Conservation (phyloP, 2,329 filamentous ascomycete genomes). For the Coniochaeta prunicola region DNA sequence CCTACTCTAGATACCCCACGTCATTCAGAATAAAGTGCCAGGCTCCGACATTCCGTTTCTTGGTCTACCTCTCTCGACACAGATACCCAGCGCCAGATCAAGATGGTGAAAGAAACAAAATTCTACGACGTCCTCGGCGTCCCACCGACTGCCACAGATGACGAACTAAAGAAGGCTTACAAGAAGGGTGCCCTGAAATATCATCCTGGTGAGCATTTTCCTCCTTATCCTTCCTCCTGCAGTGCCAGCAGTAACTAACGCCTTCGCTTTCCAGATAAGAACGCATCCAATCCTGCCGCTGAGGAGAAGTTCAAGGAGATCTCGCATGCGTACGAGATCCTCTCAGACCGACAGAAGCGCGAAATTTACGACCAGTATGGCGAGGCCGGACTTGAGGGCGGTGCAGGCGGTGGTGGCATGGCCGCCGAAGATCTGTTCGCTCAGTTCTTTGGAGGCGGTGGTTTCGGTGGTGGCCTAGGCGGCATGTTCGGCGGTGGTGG, state of each 20-base stretch:
- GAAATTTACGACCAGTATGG: conserved; percentile 94
- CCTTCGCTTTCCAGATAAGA: conserved; percentile 66
- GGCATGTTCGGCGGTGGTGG: conserved; percentile 71
- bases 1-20: not conserved
- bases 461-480: conserved; percentile 65
- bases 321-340: conserved; percentile 89
- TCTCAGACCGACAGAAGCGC: conserved; percentile 89
- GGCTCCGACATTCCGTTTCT: conserved; percentile 5
- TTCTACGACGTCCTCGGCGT: conserved; percentile 75
- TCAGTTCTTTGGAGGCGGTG: conserved; percentile 84
- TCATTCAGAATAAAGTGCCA: conserved; percentile 4
- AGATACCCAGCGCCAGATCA: conserved; percentile 8
- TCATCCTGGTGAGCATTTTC: conserved; percentile 62
- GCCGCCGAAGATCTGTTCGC: conserved; percentile 93
- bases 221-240: not conserved
- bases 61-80: not conserved
- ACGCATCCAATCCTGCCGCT: conserved; percentile 83
- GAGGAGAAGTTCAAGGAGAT: conserved; percentile 99
- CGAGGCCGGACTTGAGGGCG: conserved; percentile 90
- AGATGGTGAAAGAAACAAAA: conserved; percentile 28
- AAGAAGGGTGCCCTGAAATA: conserved; percentile 76
- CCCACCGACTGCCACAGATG: conserved; percentile 68
- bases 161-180: conserved; percentile 87
- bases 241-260: not conserved
- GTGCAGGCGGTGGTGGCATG: conserved; percentile 74